phyloP scores from a whole-genome alignment of 257 asterid genomes.

The Penstemon barbatus region DNA sequence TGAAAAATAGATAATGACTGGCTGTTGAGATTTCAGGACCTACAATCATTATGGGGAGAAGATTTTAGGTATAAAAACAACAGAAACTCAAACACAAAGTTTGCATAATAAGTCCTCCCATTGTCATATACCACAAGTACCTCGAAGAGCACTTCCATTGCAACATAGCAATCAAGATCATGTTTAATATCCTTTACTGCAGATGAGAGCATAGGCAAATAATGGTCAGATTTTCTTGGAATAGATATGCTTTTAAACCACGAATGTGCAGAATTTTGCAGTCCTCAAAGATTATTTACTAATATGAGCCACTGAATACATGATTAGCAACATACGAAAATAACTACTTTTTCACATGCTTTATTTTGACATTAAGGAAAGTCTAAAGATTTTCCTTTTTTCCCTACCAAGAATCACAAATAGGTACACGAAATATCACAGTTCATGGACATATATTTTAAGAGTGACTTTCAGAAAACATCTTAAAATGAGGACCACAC shows the following conservation, averaged over 20 bases:
- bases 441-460: background rate
- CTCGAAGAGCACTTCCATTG: conserved; percentile 92
- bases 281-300: background rate
- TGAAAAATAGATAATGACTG: conserved; percentile 82
- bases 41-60: conserved; percentile 39
- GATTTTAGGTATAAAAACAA: conserved; percentile 19
- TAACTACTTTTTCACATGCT: background rate
- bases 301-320: conserved; percentile 14
- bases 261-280: background rate
- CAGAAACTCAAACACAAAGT: conserved; percentile 1
- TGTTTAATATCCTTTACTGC: conserved; percentile 83
- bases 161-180: conserved; percentile 81
- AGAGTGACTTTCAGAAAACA: background rate
- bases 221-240: conserved; percentile 22
- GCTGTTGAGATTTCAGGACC: conserved; percentile 83
- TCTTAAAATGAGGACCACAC: no score
- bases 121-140: conserved; percentile 39
- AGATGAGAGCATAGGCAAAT: conserved; percentile 26
- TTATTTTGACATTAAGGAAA: background rate
- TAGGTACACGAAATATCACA: background rate
- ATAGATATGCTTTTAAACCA: background rate
- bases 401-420: background rate
- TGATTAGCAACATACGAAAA: conserved; percentile 18
- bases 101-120: conserved; percentile 5
- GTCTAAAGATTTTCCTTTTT: background rate